phyloP scores from a whole-genome alignment of 2,329 filamentous ascomycete genomes.

The Leptodontidium sp. region DNA sequence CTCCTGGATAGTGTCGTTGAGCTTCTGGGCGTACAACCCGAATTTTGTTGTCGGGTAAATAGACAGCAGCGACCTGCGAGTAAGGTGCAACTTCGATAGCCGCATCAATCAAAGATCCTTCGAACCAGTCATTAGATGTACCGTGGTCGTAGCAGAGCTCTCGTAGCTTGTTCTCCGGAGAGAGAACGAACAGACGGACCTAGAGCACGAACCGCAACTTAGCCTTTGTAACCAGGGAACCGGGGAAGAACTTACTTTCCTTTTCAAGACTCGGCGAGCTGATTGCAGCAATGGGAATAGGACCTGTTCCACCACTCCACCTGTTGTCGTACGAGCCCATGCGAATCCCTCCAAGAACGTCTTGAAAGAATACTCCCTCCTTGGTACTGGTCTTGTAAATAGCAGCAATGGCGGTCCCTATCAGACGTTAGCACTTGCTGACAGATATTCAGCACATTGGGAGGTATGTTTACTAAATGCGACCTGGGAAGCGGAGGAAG shows the following conservation, averaged over 20 bases:
- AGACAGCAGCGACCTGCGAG: constrained; percentile 3
- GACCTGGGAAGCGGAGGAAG: not conserved
- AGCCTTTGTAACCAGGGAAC: not conserved
- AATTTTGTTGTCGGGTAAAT: not conserved
- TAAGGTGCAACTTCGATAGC: constrained; percentile 2
- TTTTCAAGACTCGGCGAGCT: constrained; percentile 3
- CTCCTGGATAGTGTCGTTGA: not conserved
- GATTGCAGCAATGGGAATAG: not conserved
- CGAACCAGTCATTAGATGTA: not conserved
- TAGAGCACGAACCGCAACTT: not conserved
- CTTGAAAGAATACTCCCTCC: constrained; percentile 8
- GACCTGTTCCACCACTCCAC: not conserved
- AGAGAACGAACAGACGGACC: constrained; percentile 5
- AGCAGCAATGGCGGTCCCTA: constrained; percentile 4
- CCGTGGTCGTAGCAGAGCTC: constrained; percentile 17
- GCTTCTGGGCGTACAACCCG: not conserved
- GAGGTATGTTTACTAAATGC: not conserved
- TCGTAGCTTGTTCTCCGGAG: constrained; percentile 6
- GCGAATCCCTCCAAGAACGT: constrained; percentile 12
- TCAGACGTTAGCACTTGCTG: not conserved
- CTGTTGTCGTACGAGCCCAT: not conserved
- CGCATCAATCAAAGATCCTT: constrained; percentile 1
- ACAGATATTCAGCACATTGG: not conserved
- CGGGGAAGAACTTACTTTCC: not conserved
- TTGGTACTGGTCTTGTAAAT: constrained; percentile 8